Base-by-base conservation (phyloP, 1,284 basidiomycete genomes). In the Farysia itapuensis region DNA sequence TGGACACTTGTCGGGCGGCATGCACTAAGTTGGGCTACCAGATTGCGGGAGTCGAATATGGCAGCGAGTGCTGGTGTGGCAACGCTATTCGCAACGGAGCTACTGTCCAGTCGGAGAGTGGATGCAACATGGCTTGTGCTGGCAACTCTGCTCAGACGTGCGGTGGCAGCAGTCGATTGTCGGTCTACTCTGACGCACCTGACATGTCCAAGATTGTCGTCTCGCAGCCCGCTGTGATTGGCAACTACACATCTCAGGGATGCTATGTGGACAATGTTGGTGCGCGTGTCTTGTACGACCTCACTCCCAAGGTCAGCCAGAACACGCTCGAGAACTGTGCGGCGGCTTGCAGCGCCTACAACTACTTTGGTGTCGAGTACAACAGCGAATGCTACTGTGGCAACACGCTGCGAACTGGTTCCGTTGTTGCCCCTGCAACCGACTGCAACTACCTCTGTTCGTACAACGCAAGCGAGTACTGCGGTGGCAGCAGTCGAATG, bases 401-500 rank as follows among this genome's bases (percentile, higher is more conserved):
- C 20, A 61, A 22, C 24, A n/a, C 40, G 13, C 7, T 43, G 33
- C 15, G 33, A 14, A 20, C 23, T 3, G 25, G 16, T 21, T 31
- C 33, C 16, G 24, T 24, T 1, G 19, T 9, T 4, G 53, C 77
- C 0, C 20, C 39, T 14, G 81, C 81, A 1, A 72, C 79, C 18
- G 81, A 81, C 37, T 89, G 87, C 63, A 82, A 82, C 70, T 85
- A 85, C 84, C 81, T 78, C 3, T 88, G 86, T 53, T 81, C 81
- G 21, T 86, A 84, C 12, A 84, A 30, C 25, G 18, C 29, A 11
- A 86, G 84, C 19, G 80, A 86, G 74, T 82, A 82, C 31, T 88
- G 86, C 57, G 87, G 87, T 64, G 86, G 83, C 9, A 81, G 83
- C 2, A 84, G 84, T 64, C 81, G 83, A n/a, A 70, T 88, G 33